A percentile compares a stretch with the other conserved stretches of the same genome.
phyloP scores from a whole-genome alignment of 495 filamentous ascomycete species.

The Penicillium lividum region DNA sequence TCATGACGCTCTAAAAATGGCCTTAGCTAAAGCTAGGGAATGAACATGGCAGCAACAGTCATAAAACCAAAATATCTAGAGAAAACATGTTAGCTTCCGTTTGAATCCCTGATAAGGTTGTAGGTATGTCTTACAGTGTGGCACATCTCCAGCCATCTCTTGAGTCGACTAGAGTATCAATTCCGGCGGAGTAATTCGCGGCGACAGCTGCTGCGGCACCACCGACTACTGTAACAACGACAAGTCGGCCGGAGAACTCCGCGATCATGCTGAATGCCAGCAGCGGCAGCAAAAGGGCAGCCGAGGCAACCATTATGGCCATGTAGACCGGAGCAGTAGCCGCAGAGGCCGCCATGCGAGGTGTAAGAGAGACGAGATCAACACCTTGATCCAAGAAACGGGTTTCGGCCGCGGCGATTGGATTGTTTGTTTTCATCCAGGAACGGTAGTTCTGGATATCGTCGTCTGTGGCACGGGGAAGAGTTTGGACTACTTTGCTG shows the following conservation, averaged over 20 bases:
- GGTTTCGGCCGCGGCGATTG: slow-evolving; percentile 65
- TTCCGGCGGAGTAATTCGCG: slow-evolving; percentile 38
- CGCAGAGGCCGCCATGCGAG: slow-evolving; percentile 22
- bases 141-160: slow-evolving; percentile 46
- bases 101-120: not conserved
- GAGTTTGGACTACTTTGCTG: slow-evolving; percentile 56
- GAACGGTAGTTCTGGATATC: slow-evolving; percentile 64
- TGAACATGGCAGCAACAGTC: slow-evolving; percentile 43
- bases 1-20: slow-evolving; percentile 4
- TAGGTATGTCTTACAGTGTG: slow-evolving; percentile 31
- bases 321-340: slow-evolving; percentile 36
- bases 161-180: slow-evolving; percentile 38
- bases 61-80: slow-evolving; percentile 47
- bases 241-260: slow-evolving; percentile 56
- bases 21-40: slow-evolving; percentile 24
- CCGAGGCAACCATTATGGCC: slow-evolving; percentile 55
- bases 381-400: slow-evolving; percentile 64
- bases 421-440: slow-evolving; percentile 63
- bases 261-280: slow-evolving; percentile 56
- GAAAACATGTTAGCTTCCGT: slow-evolving; percentile 9
- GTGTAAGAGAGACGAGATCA: slow-evolving; percentile 64
- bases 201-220: slow-evolving; percentile 41
- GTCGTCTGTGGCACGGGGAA: slow-evolving; percentile 54
- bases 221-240: slow-evolving; percentile 46
- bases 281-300: slow-evolving; percentile 58